Evolutionary conservation across 2,329 filamentous ascomycete species (phyloP), one percentile per base, ranked within the genome.

Genomic region (Colletotrichum lindemuthianum): DNA sequence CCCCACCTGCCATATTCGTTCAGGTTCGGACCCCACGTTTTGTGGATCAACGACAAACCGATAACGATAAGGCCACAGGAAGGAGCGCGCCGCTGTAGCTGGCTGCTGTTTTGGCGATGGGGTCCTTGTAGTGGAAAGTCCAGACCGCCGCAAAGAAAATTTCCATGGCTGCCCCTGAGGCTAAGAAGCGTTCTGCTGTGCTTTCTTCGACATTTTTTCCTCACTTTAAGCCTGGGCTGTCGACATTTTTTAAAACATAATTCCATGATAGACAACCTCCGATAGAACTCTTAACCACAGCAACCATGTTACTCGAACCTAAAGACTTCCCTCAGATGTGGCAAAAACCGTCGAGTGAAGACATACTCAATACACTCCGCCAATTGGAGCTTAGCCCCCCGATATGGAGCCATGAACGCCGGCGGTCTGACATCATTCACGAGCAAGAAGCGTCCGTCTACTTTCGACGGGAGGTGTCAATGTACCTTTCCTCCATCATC

Each of bases 281-380:
- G 32, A 32, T 65, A 53, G 63, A 58, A 65, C 32, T 16, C n/a
- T 41, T 36, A 47, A 54, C 54, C 43, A 41, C 57, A 52, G 49
- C 60, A 59, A 67, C 43, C 24, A 77, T 77, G 75, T 72, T 70
- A 32, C 68, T 77, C 37, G 72, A 77, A 57, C 71, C 77, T 60
- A 77, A 78, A 63, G 91, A 95, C 72, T 86, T 97, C 33, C 92
- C 93, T n/a, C 92, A 93, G 72, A 84, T 95, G 67, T 92, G 93
- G 84, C 86, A 90, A 71, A 90, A 87, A 72, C 94, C 94, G 7
- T 81, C 88, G 16, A 89, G 87, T 63, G 78, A 81, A 37, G 82
- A 84, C 5, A 83, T 97, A 49, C 77, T 92, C 53, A 78, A 82
- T 33, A 86, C 87, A 33, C 86, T 97, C n/a, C 78, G 86, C 39